Evolutionary conservation across 1,284 basidiomycete species (phyloP).

Genomic region (Leccinum pachyderme): DNA sequence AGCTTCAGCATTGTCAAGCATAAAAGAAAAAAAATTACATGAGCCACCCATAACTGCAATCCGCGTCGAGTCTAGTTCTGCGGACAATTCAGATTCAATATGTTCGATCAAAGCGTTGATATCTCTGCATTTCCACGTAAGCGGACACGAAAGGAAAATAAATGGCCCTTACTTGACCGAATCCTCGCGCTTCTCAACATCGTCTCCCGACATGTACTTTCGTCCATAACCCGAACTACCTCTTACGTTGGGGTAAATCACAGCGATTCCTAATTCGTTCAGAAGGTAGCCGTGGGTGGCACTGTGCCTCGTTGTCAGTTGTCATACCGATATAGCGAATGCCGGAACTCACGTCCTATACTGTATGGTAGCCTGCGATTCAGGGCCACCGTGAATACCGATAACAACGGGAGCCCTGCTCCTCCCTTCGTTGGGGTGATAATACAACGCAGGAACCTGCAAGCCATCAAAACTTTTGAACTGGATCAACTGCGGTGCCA

Average conservation of each 20-base stretch:
- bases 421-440: conserved; percentile 31
- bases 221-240: conserved; percentile 40
- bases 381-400: conserved; percentile 38
- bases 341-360: conserved; percentile 28
- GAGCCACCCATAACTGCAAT: conserved; percentile 41
- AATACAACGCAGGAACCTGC: conserved; percentile 38
- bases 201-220: conserved; percentile 36
- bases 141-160: not conserved
- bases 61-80: conserved; percentile 30
- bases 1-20: not conserved
- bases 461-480: conserved; percentile 39
- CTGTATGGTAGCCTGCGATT: conserved; percentile 34
- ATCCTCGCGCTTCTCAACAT: conserved; percentile 40
- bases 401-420: conserved; percentile 31
- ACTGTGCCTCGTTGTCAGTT: conserved; percentile 19
- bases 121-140: conserved; percentile 26
- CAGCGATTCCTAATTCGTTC: conserved; percentile 36
- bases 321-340: not conserved
- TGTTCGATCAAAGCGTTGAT: conserved; percentile 35
- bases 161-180: conserved; percentile 32
- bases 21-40: conserved; percentile 22
- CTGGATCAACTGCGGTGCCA: conserved; percentile 32
- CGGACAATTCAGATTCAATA: conserved; percentile 27
- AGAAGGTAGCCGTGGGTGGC: conserved; percentile 37
- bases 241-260: conserved; percentile 40